Conservation (phyloP, 2,329 filamentous ascomycete genomes). For the Pyrenophora tritici-repentis region DNA sequence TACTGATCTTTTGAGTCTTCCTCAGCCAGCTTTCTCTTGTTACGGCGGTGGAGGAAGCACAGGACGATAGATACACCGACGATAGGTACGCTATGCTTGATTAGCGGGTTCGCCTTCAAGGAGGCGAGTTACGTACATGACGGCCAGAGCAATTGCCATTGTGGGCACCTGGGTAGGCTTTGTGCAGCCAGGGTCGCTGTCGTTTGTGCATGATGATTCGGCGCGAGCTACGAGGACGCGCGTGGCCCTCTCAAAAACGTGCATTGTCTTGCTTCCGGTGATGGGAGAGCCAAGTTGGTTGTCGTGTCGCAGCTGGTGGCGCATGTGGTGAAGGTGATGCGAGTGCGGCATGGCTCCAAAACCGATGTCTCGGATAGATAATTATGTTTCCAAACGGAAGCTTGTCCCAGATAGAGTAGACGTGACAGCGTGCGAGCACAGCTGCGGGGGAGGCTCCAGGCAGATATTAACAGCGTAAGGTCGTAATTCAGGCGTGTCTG, state of each 20-base stretch:
- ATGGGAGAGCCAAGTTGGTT: conserved; percentile 17
- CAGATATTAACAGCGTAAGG: conserved; percentile 44
- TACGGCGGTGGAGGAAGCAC: conserved; percentile 77
- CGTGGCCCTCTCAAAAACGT: conserved; percentile 29
- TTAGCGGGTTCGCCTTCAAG: conserved; percentile 27
- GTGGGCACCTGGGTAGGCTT: conserved; percentile 44
- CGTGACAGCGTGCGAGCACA: conserved; percentile 5
- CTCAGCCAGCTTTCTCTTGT: conserved; percentile 68
- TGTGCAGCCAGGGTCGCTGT: conserved; percentile 41
- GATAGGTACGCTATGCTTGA: conserved; percentile 70
- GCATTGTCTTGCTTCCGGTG: conserved; percentile 25
- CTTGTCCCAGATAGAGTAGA: conserved; percentile 11
- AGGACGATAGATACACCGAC: conserved; percentile 69
- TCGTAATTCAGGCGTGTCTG: conserved; percentile 41
- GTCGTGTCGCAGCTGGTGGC: conserved; percentile 36
- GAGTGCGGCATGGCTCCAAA: conserved; percentile 36
- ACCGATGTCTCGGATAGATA: conserved; percentile 25
- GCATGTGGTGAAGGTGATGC: conserved; percentile 40
- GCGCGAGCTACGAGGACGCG: conserved; percentile 37
- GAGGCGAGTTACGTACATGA: conserved; percentile 33
- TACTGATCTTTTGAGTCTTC: conserved; percentile 89
- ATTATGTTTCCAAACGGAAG: conserved; percentile 26
- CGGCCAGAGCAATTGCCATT: conserved; percentile 41
- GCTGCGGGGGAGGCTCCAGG: conserved; percentile 5
- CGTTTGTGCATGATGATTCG: conserved; percentile 35